phyloP scores from a whole-genome alignment of 495 filamentous ascomycete species.

The Pyrenula aspistea region DNA sequence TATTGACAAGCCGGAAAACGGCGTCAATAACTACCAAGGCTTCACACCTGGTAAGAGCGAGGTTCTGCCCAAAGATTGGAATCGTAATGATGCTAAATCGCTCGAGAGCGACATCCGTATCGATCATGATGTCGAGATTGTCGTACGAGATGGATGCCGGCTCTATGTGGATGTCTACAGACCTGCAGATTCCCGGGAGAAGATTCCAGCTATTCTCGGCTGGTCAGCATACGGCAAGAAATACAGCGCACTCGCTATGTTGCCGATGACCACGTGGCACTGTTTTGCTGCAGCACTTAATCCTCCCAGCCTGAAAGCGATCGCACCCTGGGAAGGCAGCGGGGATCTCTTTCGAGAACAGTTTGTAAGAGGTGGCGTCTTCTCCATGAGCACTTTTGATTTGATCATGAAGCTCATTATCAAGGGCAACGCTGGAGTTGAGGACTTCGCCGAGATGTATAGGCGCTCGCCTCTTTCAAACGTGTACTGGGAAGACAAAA shows the following conservation, averaged over 20 bases:
- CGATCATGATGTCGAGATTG: slow-evolving; percentile 21
- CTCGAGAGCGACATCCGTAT: slow-evolving; percentile 11
- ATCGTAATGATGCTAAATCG: slow-evolving; percentile 16
- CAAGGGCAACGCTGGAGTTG: slow-evolving; percentile 12
- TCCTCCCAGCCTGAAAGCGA: slow-evolving; percentile 27
- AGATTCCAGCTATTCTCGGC: slow-evolving; percentile 23
- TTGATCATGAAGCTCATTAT: slow-evolving; percentile 18
- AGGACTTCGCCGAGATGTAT: slow-evolving; percentile 22
- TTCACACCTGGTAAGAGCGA: slow-evolving; percentile 17
- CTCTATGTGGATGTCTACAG: slow-evolving; percentile 26
- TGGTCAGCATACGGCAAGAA: slow-evolving; percentile 29
- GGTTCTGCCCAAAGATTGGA: slow-evolving; percentile 16
- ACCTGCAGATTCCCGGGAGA: slow-evolving; percentile 13
- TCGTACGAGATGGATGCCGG: slow-evolving; percentile 16
- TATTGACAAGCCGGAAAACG: slow-evolving; percentile 14
- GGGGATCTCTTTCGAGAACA: slow-evolving; percentile 32
- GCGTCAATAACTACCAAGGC: slow-evolving; percentile 18
- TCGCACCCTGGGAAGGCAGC: slow-evolving; percentile 35
- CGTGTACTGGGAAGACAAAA: slow-evolving; percentile 19
- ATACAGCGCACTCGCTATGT: slow-evolving; percentile 8
- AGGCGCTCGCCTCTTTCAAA: slow-evolving; percentile 9
- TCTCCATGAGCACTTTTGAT: slow-evolving; percentile 15
- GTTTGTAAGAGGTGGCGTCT: slow-evolving; percentile 19
- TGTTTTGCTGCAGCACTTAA: slow-evolving; percentile 26
- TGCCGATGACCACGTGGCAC: slow-evolving; percentile 21